Evolutionary conservation across 2,329 filamentous ascomycete genomes (phyloP).

Genomic region (Zymoseptoria passerinii): DNA sequence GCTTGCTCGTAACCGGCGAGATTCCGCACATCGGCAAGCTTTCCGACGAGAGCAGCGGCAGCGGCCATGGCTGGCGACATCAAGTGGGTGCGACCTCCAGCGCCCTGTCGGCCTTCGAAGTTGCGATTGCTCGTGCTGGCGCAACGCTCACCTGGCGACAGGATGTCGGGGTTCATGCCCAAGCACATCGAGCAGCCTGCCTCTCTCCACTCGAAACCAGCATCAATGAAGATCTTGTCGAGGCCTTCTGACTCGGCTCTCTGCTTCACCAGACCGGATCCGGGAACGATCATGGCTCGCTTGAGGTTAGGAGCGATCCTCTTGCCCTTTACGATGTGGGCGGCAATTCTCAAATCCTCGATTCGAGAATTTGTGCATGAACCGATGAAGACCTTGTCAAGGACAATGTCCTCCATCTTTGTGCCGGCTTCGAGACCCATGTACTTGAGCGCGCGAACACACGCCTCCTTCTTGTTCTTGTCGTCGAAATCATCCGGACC

Average conservation of each 20-base stretch:
- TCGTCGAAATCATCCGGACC: slow-evolving; percentile 79
- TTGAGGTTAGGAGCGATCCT: slow-evolving; percentile 84
- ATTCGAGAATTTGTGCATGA: slow-evolving; percentile 97
- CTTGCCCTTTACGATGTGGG: slow-evolving; percentile 75
- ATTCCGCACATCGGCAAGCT: slow-evolving; percentile 84
- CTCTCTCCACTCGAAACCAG: slow-evolving; percentile 96
- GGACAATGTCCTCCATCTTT: slow-evolving; percentile 77
- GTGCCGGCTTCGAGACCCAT: slow-evolving; percentile 88
- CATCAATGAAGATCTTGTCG: slow-evolving; percentile 82
- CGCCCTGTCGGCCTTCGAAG: slow-evolving; percentile 93
- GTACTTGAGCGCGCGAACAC: slow-evolving; percentile 79
- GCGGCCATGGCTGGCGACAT: slow-evolving; percentile 98
- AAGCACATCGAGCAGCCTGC: slow-evolving; percentile 98
- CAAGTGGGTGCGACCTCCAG: slow-evolving; percentile 81
- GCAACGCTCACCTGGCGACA: slow-evolving; percentile 84
- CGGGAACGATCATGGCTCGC: slow-evolving; percentile 91
- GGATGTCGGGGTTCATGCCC: slow-evolving; percentile 98
- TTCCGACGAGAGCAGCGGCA: slow-evolving; percentile 79
- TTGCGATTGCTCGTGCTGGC: slow-evolving; percentile 95
- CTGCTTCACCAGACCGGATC: slow-evolving; percentile 86
- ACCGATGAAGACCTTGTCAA: slow-evolving; percentile 97
- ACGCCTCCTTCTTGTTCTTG: slow-evolving; percentile 70
- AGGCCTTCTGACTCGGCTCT: slow-evolving; percentile 87
- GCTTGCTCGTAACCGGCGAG: slow-evolving; percentile 50
- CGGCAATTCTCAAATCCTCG: slow-evolving; percentile 84